Percentiles rank a stretch among this genome's conserved stretches.
phyloP scores from a whole-genome alignment of 495 filamentous ascomycete genomes.

The Xylaria longipes region DNA sequence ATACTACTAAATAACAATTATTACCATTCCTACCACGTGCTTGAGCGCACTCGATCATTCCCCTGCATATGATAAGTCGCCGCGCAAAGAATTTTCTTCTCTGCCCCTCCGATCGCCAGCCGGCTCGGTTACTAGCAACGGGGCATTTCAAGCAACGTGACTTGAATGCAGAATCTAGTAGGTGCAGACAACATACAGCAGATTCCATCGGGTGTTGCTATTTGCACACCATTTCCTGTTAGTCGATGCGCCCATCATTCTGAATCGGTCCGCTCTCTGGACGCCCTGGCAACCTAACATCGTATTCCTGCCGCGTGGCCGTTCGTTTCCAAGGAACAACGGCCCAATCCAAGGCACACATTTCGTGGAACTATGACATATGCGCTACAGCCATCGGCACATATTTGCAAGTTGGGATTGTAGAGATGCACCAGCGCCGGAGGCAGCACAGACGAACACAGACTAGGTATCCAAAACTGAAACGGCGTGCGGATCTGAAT shows the following conservation, averaged over 20 bases:
- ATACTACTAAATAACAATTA: conserved; percentile 14
- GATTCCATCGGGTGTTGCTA: conserved; percentile 11
- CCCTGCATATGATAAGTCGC: conserved; percentile 11
- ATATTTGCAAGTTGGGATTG: not conserved
- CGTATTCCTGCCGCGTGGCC: not conserved
- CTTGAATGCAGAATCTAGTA: conserved; percentile 4
- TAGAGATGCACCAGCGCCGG: not conserved
- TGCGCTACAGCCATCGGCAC: not conserved
- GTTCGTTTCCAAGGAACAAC: not conserved
- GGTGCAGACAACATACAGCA: not conserved
- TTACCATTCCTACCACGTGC: conserved; percentile 19
- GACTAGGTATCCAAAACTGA: not conserved
- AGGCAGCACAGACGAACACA: not conserved
- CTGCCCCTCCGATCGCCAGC: conserved; percentile 9
- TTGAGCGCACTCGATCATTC: not conserved
- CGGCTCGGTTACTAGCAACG: not conserved
- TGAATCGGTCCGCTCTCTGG: conserved; percentile 3
- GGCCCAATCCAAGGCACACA: not conserved
- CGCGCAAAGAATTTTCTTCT: conserved; percentile 14
- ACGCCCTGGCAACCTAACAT: not conserved
- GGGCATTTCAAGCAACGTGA: conserved; percentile 1
- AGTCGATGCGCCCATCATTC: not conserved
- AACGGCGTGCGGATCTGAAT: not conserved
- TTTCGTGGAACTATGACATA: not conserved
- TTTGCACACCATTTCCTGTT: not conserved